Percentiles rank a stretch among this genome's conserved stretches.
Conservation (phyloP, 495 filamentous ascomycete genomes). For the Paragyromitra xinjiangensis region DNA sequence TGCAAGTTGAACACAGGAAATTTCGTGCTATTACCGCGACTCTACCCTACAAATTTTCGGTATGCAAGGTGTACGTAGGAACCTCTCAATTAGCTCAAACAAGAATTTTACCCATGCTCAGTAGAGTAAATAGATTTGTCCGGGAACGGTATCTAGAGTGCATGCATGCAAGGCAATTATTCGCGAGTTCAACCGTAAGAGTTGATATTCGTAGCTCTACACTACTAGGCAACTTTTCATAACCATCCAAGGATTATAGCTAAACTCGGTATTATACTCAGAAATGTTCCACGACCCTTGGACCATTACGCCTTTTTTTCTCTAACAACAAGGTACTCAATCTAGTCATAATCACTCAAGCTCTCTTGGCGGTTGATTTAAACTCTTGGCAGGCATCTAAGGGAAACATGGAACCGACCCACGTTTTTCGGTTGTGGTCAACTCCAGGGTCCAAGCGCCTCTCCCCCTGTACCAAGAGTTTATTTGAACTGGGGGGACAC, state of each 20-base stretch:
- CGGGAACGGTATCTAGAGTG: background rate
- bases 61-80: conserved; percentile 5
- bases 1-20: background rate
- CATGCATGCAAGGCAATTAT: background rate
- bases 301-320: background rate
- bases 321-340: background rate
- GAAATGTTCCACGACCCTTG: background rate
- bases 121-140: background rate
- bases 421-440: conserved; percentile 13
- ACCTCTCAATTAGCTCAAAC: background rate
- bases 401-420: conserved; percentile 14
- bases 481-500: background rate
- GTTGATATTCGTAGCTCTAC: background rate
- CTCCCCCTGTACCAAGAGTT: background rate
- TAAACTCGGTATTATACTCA: background rate
- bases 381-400: conserved; percentile 35
- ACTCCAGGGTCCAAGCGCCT: background rate
- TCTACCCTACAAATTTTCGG: background rate
- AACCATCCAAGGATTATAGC: background rate
- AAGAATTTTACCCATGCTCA: background rate
- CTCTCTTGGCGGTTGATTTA: conserved; percentile 22
- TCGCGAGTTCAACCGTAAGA: background rate
- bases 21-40: conserved; percentile 6
- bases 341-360: conserved; percentile 21
- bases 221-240: background rate